Percentiles rank a stretch among this genome's conserved stretches.
Conservation (phyloP, 2,329 filamentous ascomycete species). For the Alternaria longipes region DNA sequence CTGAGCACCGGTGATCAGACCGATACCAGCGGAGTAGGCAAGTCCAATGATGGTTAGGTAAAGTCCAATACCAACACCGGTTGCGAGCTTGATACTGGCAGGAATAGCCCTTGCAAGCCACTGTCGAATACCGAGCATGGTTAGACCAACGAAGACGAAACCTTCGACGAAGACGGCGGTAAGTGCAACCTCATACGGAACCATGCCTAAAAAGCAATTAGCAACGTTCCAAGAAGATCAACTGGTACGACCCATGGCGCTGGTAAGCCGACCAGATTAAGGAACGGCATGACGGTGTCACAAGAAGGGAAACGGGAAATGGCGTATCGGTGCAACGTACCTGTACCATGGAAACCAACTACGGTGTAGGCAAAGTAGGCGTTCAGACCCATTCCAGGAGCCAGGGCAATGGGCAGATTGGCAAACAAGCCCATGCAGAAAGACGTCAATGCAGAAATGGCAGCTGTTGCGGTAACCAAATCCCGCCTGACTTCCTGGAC, state of each 20-base stretch:
- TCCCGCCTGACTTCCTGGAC: conserved; percentile 73
- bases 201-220: conserved; percentile 53
- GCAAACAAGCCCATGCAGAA: conserved; percentile 86
- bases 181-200: conserved; percentile 78
- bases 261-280: conserved; percentile 4
- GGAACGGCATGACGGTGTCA: conserved; percentile 20
- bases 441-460: conserved; percentile 79
- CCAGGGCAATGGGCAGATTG: conserved; percentile 79
- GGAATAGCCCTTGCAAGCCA: conserved; percentile 76
- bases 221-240: conserved; percentile 15
- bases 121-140: conserved; percentile 75
- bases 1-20: conserved; percentile 73
- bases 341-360: conserved; percentile 78
- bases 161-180: conserved; percentile 91
- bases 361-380: conserved; percentile 87
- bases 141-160: conserved; percentile 82
- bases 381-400: conserved; percentile 83
- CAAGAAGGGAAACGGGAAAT: conserved; percentile 23
- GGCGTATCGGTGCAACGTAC: conserved; percentile 46
- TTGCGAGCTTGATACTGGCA: conserved; percentile 84
- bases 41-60: conserved; percentile 80
- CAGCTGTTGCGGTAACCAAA: conserved; percentile 83
- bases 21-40: conserved; percentile 84
- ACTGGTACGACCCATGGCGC: conserved; percentile 7
- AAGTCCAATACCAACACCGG: conserved; percentile 84